phyloP scores from a whole-genome alignment of 306 rosid species.

The Bauhinia variegata region DNA sequence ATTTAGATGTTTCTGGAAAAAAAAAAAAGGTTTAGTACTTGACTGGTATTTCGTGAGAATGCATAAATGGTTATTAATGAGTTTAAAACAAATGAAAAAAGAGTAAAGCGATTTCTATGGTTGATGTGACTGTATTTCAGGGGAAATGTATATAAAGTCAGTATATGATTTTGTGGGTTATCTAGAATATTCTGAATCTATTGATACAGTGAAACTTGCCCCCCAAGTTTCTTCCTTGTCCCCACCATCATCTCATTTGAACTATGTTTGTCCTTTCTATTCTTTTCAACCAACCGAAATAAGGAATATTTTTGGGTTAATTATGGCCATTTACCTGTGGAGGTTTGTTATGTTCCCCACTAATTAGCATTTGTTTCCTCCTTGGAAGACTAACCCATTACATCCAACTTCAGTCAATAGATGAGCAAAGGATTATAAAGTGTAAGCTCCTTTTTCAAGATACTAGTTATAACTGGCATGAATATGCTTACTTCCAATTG shows the following conservation, averaged over 20 bases:
- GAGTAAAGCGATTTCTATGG: neutral
- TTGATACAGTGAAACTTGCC: neutral
- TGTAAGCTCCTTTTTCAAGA: too few species aligned
- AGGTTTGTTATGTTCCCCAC: conserved; percentile 42
- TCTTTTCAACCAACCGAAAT: neutral
- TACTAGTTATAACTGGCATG: too few species aligned
- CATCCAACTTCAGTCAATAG: too few species aligned
- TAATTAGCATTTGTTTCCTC: neutral
- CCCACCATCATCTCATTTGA: conserved; percentile 23
- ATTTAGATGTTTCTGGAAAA: too few species aligned
- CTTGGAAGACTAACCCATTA: neutral
- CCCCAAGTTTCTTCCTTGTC: neutral
- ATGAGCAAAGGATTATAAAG: too few species aligned
- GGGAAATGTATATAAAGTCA: neutral
- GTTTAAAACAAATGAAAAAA: too few species aligned
- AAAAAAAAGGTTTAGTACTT: too few species aligned
- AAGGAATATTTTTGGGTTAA: neutral
- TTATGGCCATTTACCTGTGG: neutral
- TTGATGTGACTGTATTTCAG: neutral
- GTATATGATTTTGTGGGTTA: neutral
- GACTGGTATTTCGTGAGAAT: too few species aligned
- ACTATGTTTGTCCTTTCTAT: neutral
- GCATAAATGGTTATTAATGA: too few species aligned
- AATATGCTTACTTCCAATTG: too few species aligned
- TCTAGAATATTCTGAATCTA: too few species aligned